Evolutionary conservation across 768 basidiomycete species (phyloP), one percentile per base, ranked within the genome.

Genomic region (Lactarius vividus): DNA sequence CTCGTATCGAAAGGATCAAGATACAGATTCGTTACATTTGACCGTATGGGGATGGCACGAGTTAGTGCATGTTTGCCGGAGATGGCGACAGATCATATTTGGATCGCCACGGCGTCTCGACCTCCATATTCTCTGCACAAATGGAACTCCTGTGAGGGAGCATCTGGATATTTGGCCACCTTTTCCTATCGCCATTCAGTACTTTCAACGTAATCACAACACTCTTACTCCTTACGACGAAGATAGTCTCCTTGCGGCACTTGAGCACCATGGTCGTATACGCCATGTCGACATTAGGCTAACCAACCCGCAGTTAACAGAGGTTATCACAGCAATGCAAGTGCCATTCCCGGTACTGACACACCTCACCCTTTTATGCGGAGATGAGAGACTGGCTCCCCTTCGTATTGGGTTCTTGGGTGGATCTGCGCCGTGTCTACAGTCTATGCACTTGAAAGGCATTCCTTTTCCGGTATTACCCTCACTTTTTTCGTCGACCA

Each of bases 131-230:
- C 26, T 35, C 16, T 57, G 62, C 23, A 63, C 44, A 37, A 4
- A 57, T n/a, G 18, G 62, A 20, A 63, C 42, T 7, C 62, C 56
- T 16, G 56, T 57, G 44, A 63, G 33, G 33, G 46, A 35, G 44
- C 9, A 9, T 15, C 35, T 42, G 61, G 15, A 23, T 55, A 55
- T 13, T 20, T 62, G 61, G 61, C 53, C 61, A 29, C 11, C 39
- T 28, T 42, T 62, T 18, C 61, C 39, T 16, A 62, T 62, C 20
- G 13, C 42, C n/a, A 37, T 37, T 37, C 35, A 37, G 35, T 37
- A 37, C 13, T 13, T 13, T 33, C 33, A 33, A 33, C 8, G 8
- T 33, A 9, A 4, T 28, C 23, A 11, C 37, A 15, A 15, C 1
- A 15, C 15, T 15, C 15, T 39, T 15, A 39, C 54, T 18, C 39